Conservation (phyloP, 164 flowering plant genomes). For the Saururus chinensis region DNA sequence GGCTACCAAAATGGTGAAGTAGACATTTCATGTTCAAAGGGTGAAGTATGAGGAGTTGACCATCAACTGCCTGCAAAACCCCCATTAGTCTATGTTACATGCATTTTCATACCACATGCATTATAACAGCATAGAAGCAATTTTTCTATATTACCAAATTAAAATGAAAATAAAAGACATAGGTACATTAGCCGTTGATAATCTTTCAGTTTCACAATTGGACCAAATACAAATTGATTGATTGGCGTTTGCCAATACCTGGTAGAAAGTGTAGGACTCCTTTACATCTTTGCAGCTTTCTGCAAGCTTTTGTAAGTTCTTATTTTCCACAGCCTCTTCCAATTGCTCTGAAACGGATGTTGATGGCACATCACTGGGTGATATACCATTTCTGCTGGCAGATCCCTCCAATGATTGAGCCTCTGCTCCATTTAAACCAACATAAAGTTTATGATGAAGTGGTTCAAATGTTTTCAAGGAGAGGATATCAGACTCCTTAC, state of each 20-base stretch:
- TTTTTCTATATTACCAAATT: no score
- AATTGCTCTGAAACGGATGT: constrained; percentile 18
- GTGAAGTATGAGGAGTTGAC: constrained; percentile 83
- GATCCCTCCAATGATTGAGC: constrained; percentile 7
- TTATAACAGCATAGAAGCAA: no score
- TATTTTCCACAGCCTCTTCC: constrained; percentile 36
- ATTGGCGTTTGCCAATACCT: constrained; percentile 28
- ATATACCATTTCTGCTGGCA: constrained; percentile 13
- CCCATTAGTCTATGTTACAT: no score
- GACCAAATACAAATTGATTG: no score
- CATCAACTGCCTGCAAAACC: constrained; percentile 68
- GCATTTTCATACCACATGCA: no score
- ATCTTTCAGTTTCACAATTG: neutral
- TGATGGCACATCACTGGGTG: constrained; percentile 15
- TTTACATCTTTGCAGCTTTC: constrained; percentile 20
- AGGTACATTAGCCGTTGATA: no score
- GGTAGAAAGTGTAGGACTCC: constrained; percentile 75
- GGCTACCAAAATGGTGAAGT: constrained; percentile 67
- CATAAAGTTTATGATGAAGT: neutral
- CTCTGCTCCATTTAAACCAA: neutral
- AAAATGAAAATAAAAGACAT: no score
- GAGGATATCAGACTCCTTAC: constrained; percentile 11
- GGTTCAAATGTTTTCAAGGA: constrained; percentile 9
- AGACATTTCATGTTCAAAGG: constrained; percentile 87
- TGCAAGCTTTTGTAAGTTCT: constrained; percentile 14